Base-by-base conservation (phyloP, 164 flowering plant genomes). In the Aristolochia contorta region DNA sequence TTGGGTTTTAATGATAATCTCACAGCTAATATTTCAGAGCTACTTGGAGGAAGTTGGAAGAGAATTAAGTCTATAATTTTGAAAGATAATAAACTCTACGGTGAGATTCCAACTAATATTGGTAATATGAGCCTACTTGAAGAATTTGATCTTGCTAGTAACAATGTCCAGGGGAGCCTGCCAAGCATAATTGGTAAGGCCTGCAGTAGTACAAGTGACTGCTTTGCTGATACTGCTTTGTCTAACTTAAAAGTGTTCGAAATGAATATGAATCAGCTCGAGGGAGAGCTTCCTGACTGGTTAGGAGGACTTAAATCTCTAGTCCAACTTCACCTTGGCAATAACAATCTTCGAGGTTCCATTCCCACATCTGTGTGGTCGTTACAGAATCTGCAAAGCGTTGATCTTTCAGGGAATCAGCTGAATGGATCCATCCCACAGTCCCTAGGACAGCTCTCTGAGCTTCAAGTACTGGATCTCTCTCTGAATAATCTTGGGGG, bases 81-180 rank as follows among this genome's bases (percentile, higher is more conserved):
- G 46, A n/a, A 23, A 24, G 12, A 25, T 16, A 47, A 59, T 15
- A 23, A 47, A 23, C 16, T 59, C 16, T 47, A 22, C 6, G 62
- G 62, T 16, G 41, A 16, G n/a, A 18, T 59, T 22, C 62, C 45
- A 12, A 32, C n/a, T 25, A n/a, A 47, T 16, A 43, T 37, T 58
- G 48, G 60, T 27, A 58, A 43, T 13, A 58, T 37, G 60, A 58
- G 15, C 18, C 33, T 58, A 47, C 43, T 58, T 21, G 60, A 58
- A 58, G 60, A 19, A 37, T 37, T 84, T 25, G 76, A 79, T 70
- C 77, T 82, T n/a, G 76, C 85, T 1, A 23, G 33, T 1, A 79
- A 82, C 59, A 48, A 48, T 33, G 57, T 84, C 12, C 62, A 67
- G 0, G 81, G 78, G 21, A 63, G 25, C 41, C n/a, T 56, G 12